Evolutionary conservation across 1,284 basidiomycete genomes (phyloP).

Genomic region (Golubevia pallescens): DNA sequence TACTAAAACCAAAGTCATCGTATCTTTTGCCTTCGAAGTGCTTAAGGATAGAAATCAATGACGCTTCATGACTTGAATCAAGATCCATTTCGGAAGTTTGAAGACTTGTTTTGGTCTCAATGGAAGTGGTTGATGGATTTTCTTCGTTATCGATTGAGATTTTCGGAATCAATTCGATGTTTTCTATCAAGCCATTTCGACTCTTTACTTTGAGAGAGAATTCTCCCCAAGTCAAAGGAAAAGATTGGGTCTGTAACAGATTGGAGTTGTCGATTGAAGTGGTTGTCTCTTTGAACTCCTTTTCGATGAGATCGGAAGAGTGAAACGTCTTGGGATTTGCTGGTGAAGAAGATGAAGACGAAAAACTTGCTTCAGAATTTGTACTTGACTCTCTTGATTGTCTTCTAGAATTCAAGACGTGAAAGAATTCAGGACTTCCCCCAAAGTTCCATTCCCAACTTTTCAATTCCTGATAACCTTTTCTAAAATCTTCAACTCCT

Average conservation of each 20-base stretch:
- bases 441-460: conserved; percentile 57
- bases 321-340: too few relatives aligned
- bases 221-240: too few relatives aligned
- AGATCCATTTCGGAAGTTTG: too few relatives aligned
- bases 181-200: neutral
- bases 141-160: too few relatives aligned
- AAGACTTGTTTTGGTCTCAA: too few relatives aligned
- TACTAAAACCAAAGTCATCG: conserved; percentile 19
- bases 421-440: conserved; percentile 53
- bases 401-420: conserved; percentile 11
- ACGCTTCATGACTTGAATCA: conserved; percentile 10
- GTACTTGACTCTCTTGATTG: neutral
- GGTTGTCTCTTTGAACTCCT: too few relatives aligned
- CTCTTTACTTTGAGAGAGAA: too few relatives aligned
- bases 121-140: too few relatives aligned
- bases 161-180: conserved; percentile 4
- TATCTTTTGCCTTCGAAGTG: conserved; percentile 23
- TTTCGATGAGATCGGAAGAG: too few relatives aligned
- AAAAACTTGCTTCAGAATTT: conserved; percentile 8
- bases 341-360: too few relatives aligned
- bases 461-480: conserved; percentile 35
- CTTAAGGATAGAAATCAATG: conserved; percentile 10
- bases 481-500: conserved; percentile 14
- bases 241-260: too few relatives aligned
- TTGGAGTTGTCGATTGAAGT: too few relatives aligned